Conservation (phyloP, 108 stramenopile species). For the Cyclostephanos invisitatus region DNA sequence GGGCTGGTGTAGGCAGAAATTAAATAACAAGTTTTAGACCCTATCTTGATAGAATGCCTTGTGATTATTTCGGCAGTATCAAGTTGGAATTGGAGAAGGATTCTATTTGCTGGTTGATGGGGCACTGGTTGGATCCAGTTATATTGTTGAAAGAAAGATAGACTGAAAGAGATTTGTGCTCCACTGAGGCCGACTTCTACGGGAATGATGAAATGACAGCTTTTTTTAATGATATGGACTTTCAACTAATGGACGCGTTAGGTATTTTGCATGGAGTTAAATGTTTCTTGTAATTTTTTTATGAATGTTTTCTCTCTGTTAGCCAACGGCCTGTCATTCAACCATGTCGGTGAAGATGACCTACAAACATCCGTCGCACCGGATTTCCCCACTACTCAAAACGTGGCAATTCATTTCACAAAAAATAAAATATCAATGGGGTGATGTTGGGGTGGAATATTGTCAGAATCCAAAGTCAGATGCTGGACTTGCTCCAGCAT, state of each 20-base stretch:
- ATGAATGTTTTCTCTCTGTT: slow-evolving; percentile 24
- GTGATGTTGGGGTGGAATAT: not conserved
- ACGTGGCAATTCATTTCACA: slow-evolving; percentile 13
- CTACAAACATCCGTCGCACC: slow-evolving; percentile 21
- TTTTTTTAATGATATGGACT: too few species aligned
- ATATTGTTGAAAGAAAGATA: not conserved
- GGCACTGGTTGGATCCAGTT: slow-evolving; percentile 53
- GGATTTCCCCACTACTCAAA: not conserved
- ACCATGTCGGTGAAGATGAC: slow-evolving; percentile 18
- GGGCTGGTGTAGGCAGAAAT: slow-evolving; percentile 80
- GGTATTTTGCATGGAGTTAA: not conserved
- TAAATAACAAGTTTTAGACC: slow-evolving; percentile 27
- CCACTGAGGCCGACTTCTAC: not conserved
- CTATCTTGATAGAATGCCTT: not conserved
- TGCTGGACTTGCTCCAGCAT: slow-evolving; percentile 75
- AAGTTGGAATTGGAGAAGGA: too few species aligned
- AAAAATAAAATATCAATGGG: slow-evolving; percentile 22
- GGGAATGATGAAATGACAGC: slow-evolving; percentile 11
- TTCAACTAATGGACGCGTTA: not conserved
- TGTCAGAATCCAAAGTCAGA: slow-evolving; percentile 90
- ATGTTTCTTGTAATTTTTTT: slow-evolving; percentile 20
- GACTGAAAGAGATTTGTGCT: not conserved
- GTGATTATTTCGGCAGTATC: not conserved
- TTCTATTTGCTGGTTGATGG: too few species aligned
- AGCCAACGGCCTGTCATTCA: not conserved